Percentiles rank a stretch among this genome's conserved stretches.
Evolutionary conservation across 345 rosid species (phyloP).

Genomic region (Acer saccharum): DNA sequence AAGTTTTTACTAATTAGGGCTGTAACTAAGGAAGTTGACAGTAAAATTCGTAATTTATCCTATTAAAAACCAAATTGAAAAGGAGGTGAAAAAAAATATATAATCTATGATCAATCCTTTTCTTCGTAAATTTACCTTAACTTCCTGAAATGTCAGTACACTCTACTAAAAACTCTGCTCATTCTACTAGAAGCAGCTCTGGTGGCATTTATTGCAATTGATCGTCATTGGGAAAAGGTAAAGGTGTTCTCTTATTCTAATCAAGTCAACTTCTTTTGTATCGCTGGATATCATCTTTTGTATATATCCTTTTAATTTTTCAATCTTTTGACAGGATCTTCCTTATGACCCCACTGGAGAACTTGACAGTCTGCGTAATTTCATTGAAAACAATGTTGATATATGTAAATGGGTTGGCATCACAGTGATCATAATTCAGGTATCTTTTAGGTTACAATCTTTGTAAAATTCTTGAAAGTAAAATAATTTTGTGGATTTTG

Average conservation of each 20-base stretch:
- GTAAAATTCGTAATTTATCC: not conserved
- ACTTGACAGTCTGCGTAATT: constrained; percentile 62
- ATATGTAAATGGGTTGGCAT: constrained; percentile 89
- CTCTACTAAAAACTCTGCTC: constrained; percentile 61
- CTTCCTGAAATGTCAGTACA: constrained; percentile 49
- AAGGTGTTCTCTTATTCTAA: constrained; percentile 45
- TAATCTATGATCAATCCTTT: not conserved
- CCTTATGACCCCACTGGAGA: constrained; percentile 93
- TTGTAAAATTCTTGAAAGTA: not conserved
- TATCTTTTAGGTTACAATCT: constrained; percentile 19
- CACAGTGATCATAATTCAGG: constrained; percentile 68
- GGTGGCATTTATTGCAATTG: constrained; percentile 80
- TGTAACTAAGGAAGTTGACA: not conserved
- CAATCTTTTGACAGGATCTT: constrained; percentile 57
- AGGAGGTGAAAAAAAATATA: not conserved
- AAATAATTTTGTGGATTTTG: not conserved
- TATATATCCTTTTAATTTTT: not conserved
- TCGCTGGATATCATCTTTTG: not conserved
- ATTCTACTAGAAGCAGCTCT: constrained; percentile 73
- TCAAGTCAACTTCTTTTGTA: not conserved
- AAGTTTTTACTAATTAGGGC: not conserved
- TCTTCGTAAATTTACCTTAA: constrained; percentile 27
- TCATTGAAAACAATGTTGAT: constrained; percentile 66
- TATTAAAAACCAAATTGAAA: not conserved
- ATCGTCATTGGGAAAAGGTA: constrained; percentile 85